Evolutionary conservation across 1,139 yeast genomes (phyloP), one percentile per base, ranked within the genome.

Genomic region (Suhomyces coccinellae): DNA sequence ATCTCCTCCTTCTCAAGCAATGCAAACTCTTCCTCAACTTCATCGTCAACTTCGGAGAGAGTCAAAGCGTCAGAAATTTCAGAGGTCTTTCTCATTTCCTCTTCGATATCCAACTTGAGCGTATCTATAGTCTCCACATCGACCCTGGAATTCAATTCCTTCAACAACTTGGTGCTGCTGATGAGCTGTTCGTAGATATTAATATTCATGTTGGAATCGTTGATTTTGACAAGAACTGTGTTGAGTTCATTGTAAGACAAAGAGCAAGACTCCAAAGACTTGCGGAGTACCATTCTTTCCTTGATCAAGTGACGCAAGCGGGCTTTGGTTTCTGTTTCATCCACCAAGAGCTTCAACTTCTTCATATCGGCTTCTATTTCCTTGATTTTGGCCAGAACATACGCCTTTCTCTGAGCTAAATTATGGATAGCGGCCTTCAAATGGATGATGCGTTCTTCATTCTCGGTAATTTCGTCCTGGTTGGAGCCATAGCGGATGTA

Each of bases 201-300:
- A 5, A 65, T 57, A 51, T 79, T 80, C 3, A 75, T 63, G 12
- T 69, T 63, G 1, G 83, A 75, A 45, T 77, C 75, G 52, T 79
- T 73, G 36, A 81, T 71, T 50, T 77, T 77, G 35, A 59, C 54
- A 30, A 77, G 54, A 0, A 80, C 62, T 2, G 64, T 56, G 14
- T 57, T 58, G 22, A 81, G 56, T 42, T 77, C 77, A 32, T 58
- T 60, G n/a, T 65, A 60, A 3, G 74, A 60, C 4, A 50, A 50
- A 1, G 64, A 49, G 4, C 73, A 63, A 17, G 61, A 63, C 2
- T 57, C 55, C 29, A 73, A 58, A 0, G 49, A 43, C 28, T 46
- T 50, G 9, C 33, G 15, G 2, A 48, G 38, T n/a, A 45, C 38
- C 13, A 35, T 38, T 29, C 43, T 41, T 27, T 47, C 39, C n/a